Evolutionary conservation across 1,139 yeast genomes (phyloP).

Genomic region (Hemisphaericaspora lyxosophila): DNA sequence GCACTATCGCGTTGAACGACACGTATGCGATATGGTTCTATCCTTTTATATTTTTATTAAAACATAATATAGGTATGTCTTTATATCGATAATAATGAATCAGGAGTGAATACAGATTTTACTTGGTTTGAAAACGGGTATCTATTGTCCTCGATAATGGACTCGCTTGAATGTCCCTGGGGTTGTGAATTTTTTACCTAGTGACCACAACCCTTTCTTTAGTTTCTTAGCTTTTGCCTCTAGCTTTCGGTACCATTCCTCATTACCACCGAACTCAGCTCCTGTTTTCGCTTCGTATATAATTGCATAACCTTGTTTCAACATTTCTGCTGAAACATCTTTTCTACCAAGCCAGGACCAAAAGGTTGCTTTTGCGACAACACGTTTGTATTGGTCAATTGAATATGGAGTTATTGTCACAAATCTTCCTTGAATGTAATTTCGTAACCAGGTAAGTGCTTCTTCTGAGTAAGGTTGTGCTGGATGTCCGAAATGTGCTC

Average conservation of each 20-base stretch:
- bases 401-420: conserved; percentile 77
- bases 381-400: conserved; percentile 85
- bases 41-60: no score
- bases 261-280: conserved; percentile 84
- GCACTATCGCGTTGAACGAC: no score
- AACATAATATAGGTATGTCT: no score
- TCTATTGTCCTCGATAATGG: conserved; percentile 18
- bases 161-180: conserved; percentile 79
- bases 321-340: conserved; percentile 87
- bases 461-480: conserved; percentile 89
- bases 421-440: conserved; percentile 60
- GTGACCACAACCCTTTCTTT: conserved; percentile 72
- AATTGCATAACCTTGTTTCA: conserved; percentile 76
- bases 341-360: conserved; percentile 72
- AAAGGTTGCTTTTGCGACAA: conserved; percentile 78
- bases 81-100: no score
- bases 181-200: conserved; percentile 52
- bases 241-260: conserved; percentile 53
- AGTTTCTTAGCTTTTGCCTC: conserved; percentile 60
- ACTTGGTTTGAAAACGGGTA: no score
- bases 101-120: no score
- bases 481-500: conserved; percentile 92
- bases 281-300: conserved; percentile 81
- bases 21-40: no score
- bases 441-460: conserved; percentile 73